Evolutionary conservation across 2,329 filamentous ascomycete genomes (phyloP).

Genomic region (Pestalotiopsis sp.): DNA sequence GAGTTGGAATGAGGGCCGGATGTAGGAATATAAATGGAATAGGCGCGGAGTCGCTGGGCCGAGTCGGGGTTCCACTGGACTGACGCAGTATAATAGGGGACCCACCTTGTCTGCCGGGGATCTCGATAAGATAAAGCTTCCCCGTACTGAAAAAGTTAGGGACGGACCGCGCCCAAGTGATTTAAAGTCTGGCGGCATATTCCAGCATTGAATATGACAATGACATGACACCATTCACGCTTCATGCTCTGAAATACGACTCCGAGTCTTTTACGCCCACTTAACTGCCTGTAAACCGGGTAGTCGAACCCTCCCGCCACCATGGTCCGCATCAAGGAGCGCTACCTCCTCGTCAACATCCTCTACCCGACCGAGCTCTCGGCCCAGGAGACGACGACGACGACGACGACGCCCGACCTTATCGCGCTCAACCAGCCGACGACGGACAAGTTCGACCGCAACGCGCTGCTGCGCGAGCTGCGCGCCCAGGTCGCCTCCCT

Average conservation of each 20-base stretch:
- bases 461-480: conserved; percentile 68
- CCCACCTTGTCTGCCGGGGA: neutral
- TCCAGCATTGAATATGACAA: neutral
- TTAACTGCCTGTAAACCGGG: neutral
- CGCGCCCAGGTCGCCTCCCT: conserved; percentile 69
- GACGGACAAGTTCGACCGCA: conserved; percentile 67
- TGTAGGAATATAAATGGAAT: neutral
- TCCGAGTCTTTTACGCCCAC: neutral
- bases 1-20: neutral
- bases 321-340: conserved; percentile 96
- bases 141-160: neutral
- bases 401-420: conserved; percentile 52
- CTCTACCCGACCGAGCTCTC: conserved; percentile 70
- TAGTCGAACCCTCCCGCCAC: conserved; percentile 17
- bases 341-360: conserved; percentile 93
- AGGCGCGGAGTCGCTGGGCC: neutral
- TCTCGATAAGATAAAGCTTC: conserved; percentile 14
- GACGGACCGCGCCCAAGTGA: neutral
- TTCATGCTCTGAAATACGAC: neutral
- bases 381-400: conserved; percentile 20
- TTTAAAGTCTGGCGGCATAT: neutral
- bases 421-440: conserved; percentile 81
- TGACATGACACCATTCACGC: neutral
- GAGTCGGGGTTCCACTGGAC: neutral
- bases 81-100: neutral